Base-by-base conservation (phyloP, 192 early-diverging fungal species). In the Backusella psychrophila region DNA sequence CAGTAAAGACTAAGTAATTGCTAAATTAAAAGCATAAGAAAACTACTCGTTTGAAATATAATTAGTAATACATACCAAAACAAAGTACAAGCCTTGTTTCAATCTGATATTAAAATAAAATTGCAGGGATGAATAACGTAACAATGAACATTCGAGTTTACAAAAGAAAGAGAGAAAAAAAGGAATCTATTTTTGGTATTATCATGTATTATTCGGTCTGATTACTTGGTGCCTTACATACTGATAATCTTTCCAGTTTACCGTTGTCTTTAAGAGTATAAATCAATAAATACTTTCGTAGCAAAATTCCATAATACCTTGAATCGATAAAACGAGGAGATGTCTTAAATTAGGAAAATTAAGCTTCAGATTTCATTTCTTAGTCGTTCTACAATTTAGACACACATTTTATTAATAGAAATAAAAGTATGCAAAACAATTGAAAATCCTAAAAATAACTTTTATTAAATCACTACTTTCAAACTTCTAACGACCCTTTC, bases 91-190 rank as follows among this genome's bases (percentile, higher is more conserved):
- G 29, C 80, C 88, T 84, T 52, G 85, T 88, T 74, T 89, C 87
- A 8, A 90, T 85, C 42, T 87, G 83, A 75, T 90, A 84, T 74
- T 88, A 83, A 42, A 87, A 89, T 35, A 83, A 66, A 79, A 17
- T 44, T 3, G 15, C 74, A 88, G 0, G 87, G 68, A 14, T 87
- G 87, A 36, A 90, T 88, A 23, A 80, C 89, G 63, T 84, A 85
- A 29, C 87, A 84, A 59, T 88, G 89, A 19, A 86, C 87, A 31
- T 81, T 75, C 2, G 85, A 83, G 52, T 86, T 87, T 38, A 87
- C 86, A 36, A 89, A 73, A 3, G 83, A 86, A 56, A 87, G 87
- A 11, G 87, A 89, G 75, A 3, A 82, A 86, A 56, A 89, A 88
- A 11, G 86, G 86, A 6, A 87, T 86, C 17, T 1, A 92, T 87